These are phyloP conservation scores for Ogataea populi-albae DNA, from an alignment of 805 yeast species.

Conservation along the genomic window DNA sequence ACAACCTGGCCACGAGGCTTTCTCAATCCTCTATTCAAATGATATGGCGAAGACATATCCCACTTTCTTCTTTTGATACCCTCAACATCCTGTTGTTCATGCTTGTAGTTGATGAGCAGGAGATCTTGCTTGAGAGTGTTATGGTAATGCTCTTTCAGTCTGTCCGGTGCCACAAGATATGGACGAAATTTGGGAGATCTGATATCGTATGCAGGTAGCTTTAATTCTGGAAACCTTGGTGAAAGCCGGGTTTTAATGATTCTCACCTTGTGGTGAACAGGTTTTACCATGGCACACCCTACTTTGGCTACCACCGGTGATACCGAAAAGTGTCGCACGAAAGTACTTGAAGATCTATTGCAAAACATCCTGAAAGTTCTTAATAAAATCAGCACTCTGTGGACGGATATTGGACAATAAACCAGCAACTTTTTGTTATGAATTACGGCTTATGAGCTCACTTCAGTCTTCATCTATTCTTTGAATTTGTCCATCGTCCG, in stretches of 20 bases:
- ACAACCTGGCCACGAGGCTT: conserved; percentile 75
- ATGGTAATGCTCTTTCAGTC: conserved; percentile 72
- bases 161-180: conserved; percentile 67
- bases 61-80: conserved; percentile 81
- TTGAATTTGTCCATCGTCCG: no score
- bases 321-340: no score
- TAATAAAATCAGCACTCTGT: no score
- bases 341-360: no score
- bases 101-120: conserved; percentile 72
- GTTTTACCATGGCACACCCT: conserved; percentile 74
- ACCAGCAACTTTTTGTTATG: no score
- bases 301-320: conserved; percentile 39
- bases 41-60: conserved; percentile 87
- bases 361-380: no score
- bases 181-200: conserved; percentile 80
- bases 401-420: no score
- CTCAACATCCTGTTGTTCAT: conserved; percentile 47
- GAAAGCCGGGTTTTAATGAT: conserved; percentile 72
- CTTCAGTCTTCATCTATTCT: no score
- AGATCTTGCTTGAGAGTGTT: conserved; percentile 76
- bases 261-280: conserved; percentile 86
- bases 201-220: conserved; percentile 68
- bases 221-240: conserved; percentile 68
- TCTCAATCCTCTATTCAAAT: conserved; percentile 72
- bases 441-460: no score